Conservation (phyloP, 441 rosid species). For the Hura crepitans region DNA sequence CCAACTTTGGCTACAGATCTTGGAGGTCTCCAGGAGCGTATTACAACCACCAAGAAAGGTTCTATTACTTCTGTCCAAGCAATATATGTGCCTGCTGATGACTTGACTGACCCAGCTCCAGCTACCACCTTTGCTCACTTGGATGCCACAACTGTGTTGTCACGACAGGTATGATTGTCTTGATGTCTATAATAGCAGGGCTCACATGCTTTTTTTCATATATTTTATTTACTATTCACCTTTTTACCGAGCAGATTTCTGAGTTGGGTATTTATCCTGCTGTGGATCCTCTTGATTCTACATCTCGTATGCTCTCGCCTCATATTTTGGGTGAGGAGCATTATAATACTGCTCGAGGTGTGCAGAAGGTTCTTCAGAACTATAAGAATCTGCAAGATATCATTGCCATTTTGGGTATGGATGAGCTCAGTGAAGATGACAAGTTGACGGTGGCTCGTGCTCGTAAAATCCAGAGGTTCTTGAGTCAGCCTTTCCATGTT, state of each 20-base stretch:
- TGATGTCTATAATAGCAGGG: neutral
- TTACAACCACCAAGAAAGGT: slow-evolving; percentile 95
- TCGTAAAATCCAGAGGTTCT: slow-evolving; percentile 87
- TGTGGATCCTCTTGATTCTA: slow-evolving; percentile 93
- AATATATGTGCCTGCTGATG: slow-evolving; percentile 98
- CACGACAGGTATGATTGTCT: slow-evolving; percentile 61
- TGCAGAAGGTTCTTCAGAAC: slow-evolving; percentile 93
- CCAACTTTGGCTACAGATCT: slow-evolving; percentile 98
- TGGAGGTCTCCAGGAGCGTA: slow-evolving; percentile 97
- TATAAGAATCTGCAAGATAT: slow-evolving; percentile 97
- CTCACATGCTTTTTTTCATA: neutral
- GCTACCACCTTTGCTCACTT: slow-evolving; percentile 98
- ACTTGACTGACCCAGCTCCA: slow-evolving; percentile 99
- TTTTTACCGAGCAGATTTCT: slow-evolving; percentile 50
- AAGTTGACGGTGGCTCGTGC: slow-evolving; percentile 95
- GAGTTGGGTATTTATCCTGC: slow-evolving; percentile 99
- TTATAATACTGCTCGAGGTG: slow-evolving; percentile 96
- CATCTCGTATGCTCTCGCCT: slow-evolving; percentile 97
- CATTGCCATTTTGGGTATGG: slow-evolving; percentile 96
- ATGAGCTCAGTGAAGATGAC: slow-evolving; percentile 98
- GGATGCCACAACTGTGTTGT: slow-evolving; percentile 98
- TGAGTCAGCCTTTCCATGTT: slow-evolving; percentile 98
- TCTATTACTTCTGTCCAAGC: slow-evolving; percentile 98
- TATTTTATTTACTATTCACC: neutral
- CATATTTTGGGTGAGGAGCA: slow-evolving; percentile 91